Evolutionary conservation across 2,329 filamentous ascomycete species (phyloP), one percentile per base, ranked within the genome.

Genomic region (Cladosporium sp.): DNA sequence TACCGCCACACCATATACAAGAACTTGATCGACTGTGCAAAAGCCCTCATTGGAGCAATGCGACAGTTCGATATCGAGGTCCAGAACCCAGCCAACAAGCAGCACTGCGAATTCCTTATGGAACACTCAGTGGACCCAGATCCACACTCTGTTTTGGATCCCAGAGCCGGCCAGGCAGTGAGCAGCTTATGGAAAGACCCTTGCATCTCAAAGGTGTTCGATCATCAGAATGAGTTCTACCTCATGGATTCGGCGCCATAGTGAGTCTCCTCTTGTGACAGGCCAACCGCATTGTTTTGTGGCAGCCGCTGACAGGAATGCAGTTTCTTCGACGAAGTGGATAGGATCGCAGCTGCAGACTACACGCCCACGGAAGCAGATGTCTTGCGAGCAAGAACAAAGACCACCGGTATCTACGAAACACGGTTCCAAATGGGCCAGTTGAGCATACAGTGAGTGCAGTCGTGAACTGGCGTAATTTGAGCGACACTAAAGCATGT

Each of bases 201-300:
- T 7, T 86, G 85, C 59, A 88, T 88, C 61, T 82, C 87, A 49
- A 82, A 80, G 58, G 79, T 96, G 32, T 85, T 97, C 78, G 88
- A 95, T 64, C 88, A 93, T 66, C 88, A 95, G 67, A 95, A 90
- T 66, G 92, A 98, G 71, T 98, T 98, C 69, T 98, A 98, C 67
- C 76, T 98, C 52, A 98, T 98, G 93, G 93, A 98, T 69, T 98
- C 93, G 19, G 93, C 93, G 46, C 90, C 91, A 74, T 98, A 98
- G 92, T 98, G 79, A 67, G 87, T 49, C 15, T 33, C 20, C 59
- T 38, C 53, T 55, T 15, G 11, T n/a, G 12, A n/a, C 15, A n/a
- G 15, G n/a, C 9, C 22, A 27, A n/a, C 15, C 45, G 38, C 33
- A 15, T 2, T 18, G 8, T 5, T 43, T 19, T 25, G 45, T 18